These are phyloP conservation scores for Paraconiothyrium sp. DNA, from an alignment of 2,329 filamentous ascomycete genomes.

Conservation along the genomic window DNA sequence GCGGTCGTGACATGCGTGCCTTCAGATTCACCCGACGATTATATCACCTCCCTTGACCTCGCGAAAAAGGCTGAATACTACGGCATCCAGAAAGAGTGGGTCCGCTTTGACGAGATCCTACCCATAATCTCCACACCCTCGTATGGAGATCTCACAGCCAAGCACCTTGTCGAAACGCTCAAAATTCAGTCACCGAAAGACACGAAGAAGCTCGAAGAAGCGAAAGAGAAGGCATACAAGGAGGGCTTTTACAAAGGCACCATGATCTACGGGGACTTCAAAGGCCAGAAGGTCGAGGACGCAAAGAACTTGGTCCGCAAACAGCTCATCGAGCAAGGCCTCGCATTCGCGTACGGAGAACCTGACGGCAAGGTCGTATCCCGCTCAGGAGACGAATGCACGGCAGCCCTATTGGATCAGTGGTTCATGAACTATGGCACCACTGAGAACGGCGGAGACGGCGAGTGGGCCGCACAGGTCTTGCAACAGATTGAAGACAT, in stretches of 20 bases:
- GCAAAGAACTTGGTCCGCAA: constrained; percentile 87
- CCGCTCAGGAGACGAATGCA: constrained; percentile 90
- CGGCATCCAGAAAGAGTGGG: constrained; percentile 96
- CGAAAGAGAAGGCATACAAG: constrained; percentile 96
- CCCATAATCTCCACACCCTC: constrained; percentile 81
- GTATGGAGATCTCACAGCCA: constrained; percentile 86
- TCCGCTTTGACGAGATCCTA: constrained; percentile 80
- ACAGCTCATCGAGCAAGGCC: constrained; percentile 76
- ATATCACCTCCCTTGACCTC: constrained; percentile 85
- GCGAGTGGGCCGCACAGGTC: constrained; percentile 78
- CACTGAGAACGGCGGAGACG: constrained; percentile 70
- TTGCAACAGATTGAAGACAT: constrained; percentile 62
- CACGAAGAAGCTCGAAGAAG: constrained; percentile 85
- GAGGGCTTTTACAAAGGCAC: constrained; percentile 96
- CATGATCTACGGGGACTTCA: constrained; percentile 87
- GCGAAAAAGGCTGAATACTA: constrained; percentile 95
- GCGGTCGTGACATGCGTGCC: constrained; percentile 96
- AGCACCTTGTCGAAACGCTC: constrained; percentile 84
- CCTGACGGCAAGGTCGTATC: constrained; percentile 89
- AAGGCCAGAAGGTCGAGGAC: constrained; percentile 83
- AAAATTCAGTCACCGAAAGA: constrained; percentile 99
- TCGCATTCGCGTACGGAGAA: constrained; percentile 92
- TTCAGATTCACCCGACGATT: constrained; percentile 96
- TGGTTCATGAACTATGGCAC: constrained; percentile 97
- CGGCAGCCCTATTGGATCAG: constrained; percentile 91